Evolutionary conservation across 1,284 basidiomycete species (phyloP).

Genomic region (Ustilago crameri): DNA sequence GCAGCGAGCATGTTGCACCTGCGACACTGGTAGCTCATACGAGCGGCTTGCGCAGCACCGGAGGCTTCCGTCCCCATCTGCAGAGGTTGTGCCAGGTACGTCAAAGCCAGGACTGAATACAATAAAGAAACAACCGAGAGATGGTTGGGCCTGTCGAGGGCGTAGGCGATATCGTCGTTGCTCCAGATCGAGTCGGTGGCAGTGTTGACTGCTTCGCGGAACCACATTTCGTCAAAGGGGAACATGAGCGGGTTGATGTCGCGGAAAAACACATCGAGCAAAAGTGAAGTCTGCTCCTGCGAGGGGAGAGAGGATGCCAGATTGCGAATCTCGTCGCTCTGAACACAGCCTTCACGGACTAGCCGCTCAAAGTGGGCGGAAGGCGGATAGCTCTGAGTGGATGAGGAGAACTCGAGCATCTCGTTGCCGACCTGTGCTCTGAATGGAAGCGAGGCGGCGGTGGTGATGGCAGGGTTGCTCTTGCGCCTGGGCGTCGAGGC

Average conservation of each 20-base stretch:
- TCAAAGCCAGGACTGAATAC: slow-evolving; percentile 14
- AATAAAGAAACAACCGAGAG: slow-evolving; percentile 20
- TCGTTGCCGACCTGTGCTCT: slow-evolving; percentile 23
- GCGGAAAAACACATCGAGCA: slow-evolving; percentile 32
- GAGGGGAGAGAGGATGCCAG: slow-evolving; percentile 15
- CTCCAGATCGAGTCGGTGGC: slow-evolving; percentile 23
- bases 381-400: slow-evolving; percentile 22
- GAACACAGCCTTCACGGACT: slow-evolving; percentile 16
- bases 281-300: slow-evolving; percentile 3
- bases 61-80: slow-evolving; percentile 11
- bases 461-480: slow-evolving; percentile 23
- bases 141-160: slow-evolving; percentile 21
- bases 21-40: slow-evolving; percentile 8
- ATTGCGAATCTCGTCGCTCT: slow-evolving; percentile 5
- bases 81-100: slow-evolving; percentile 11
- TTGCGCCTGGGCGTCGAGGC: slow-evolving; percentile 10
- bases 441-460: slow-evolving; percentile 25
- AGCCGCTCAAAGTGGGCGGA: slow-evolving; percentile 26
- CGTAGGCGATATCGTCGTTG: slow-evolving; percentile 6
- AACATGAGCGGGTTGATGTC: slow-evolving; percentile 37
- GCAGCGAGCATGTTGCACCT: slow-evolving; percentile 15
- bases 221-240: slow-evolving; percentile 34
- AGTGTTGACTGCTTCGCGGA: slow-evolving; percentile 24
- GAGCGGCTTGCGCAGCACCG: slow-evolving; percentile 10
- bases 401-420: slow-evolving; percentile 25